Conservation (phyloP, 2,329 filamentous ascomycete species). For the Trichothecium sympodiale region DNA sequence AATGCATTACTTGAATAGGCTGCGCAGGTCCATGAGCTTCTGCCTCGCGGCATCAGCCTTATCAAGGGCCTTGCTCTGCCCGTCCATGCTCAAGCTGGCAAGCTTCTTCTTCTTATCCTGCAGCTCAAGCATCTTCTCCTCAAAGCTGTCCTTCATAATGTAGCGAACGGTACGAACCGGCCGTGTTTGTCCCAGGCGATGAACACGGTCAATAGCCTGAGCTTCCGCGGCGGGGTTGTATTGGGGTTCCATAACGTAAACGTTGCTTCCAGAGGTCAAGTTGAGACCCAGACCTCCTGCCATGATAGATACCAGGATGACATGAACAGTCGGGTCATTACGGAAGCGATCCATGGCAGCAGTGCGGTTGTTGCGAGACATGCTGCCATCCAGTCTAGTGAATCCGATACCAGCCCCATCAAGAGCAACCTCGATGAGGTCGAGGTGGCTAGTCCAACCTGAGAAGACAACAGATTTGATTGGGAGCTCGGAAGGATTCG, state of each 20-base stretch:
- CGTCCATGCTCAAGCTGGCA: constrained; percentile 76
- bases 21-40: constrained; percentile 46
- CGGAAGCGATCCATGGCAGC: constrained; percentile 69
- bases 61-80: constrained; percentile 41
- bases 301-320: constrained; percentile 86
- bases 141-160: constrained; percentile 83
- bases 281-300: constrained; percentile 89
- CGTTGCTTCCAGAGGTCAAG: constrained; percentile 71
- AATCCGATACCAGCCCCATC: constrained; percentile 54
- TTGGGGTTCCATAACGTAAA: constrained; percentile 97
- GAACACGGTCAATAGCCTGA: constrained; percentile 88
- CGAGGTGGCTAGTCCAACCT: constrained; percentile 89
- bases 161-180: constrained; percentile 78
- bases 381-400: constrained; percentile 81
- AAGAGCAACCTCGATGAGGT: constrained; percentile 79
- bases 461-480: constrained; percentile 94
- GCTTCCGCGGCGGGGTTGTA: constrained; percentile 94
- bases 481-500: constrained; percentile 54
- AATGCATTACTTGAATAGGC: constrained; percentile 40
- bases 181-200: constrained; percentile 82
- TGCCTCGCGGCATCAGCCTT: constrained; percentile 46
- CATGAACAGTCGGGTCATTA: constrained; percentile 56
- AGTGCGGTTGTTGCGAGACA: constrained; percentile 65
- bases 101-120: constrained; percentile 90
- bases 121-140: constrained; percentile 83